These are phyloP conservation scores for Guadua angustifolia DNA, from an alignment of 176 grass and related monocot species.

Conservation along the genomic window DNA sequence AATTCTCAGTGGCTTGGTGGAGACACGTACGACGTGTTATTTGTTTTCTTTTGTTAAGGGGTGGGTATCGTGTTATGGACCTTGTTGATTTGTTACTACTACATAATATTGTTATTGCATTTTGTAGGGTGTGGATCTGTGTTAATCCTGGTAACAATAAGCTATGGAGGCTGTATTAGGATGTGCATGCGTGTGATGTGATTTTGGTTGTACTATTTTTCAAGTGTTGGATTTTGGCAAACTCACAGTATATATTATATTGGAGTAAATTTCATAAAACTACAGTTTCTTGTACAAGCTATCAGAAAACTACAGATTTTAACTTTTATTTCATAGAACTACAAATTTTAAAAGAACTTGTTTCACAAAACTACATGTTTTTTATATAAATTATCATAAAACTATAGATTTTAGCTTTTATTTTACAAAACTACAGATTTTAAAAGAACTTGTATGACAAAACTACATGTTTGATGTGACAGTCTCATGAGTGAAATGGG, in stretches of 20 bases:
- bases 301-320: no score
- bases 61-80: neutral
- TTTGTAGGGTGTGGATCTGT: constrained; percentile 50
- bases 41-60: constrained; percentile 23
- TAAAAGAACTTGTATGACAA: no score
- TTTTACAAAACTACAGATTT: no score
- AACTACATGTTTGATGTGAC: no score
- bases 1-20: neutral
- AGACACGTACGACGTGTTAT: neutral
- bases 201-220: constrained; percentile 30
- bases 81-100: constrained; percentile 39
- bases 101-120: constrained; percentile 50
- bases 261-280: no score
- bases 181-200: constrained; percentile 12
- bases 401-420: no score
- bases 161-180: constrained; percentile 31
- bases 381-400: no score
- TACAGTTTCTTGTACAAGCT: no score
- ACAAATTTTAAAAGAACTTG: no score
- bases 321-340: no score
- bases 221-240: constrained; percentile 16
- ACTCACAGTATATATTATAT: neutral
- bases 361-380: no score
- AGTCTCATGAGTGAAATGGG: no score
- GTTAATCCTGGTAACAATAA: constrained; percentile 35